phyloP scores from a whole-genome alignment of 129 eudicot species.

The Centrapalus pauciflorus region DNA sequence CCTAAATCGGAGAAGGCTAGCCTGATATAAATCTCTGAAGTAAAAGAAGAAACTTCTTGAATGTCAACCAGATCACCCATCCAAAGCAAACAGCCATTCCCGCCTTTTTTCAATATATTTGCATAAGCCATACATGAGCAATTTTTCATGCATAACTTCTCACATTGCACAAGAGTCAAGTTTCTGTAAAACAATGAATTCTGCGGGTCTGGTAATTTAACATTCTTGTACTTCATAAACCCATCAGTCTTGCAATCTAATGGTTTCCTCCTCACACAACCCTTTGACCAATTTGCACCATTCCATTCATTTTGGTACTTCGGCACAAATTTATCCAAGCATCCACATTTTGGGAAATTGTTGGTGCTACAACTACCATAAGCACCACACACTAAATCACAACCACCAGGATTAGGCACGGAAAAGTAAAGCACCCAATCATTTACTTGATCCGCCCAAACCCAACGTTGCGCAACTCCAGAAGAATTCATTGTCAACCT shows the following conservation, averaged over 20 bases:
- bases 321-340: constrained; percentile 45
- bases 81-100: constrained; percentile 51
- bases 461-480: constrained; percentile 41
- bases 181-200: constrained; percentile 22
- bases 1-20: constrained; percentile 41
- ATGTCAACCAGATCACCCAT: constrained; percentile 36
- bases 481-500: constrained; percentile 27
- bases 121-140: constrained; percentile 53
- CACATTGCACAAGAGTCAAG: constrained; percentile 35
- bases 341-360: constrained; percentile 38
- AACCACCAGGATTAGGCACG: constrained; percentile 30
- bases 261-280: constrained; percentile 40
- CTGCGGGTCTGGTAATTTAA: constrained; percentile 39
- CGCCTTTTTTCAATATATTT: constrained; percentile 26
- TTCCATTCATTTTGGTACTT: constrained; percentile 36
- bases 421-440: constrained; percentile 38
- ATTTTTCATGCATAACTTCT: constrained; percentile 33
- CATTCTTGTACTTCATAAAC: constrained; percentile 22
- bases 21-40: constrained; percentile 38
- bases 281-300: constrained; percentile 41
- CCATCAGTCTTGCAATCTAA: constrained; percentile 42
- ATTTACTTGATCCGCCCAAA: constrained; percentile 39
- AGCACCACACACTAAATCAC: constrained; percentile 45
- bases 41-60: constrained; percentile 20
- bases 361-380: constrained; percentile 34